Evolutionary conservation across 306 rosid genomes (phyloP), one percentile per base, ranked within the genome.

Genomic region (Alnus glutinosa): DNA sequence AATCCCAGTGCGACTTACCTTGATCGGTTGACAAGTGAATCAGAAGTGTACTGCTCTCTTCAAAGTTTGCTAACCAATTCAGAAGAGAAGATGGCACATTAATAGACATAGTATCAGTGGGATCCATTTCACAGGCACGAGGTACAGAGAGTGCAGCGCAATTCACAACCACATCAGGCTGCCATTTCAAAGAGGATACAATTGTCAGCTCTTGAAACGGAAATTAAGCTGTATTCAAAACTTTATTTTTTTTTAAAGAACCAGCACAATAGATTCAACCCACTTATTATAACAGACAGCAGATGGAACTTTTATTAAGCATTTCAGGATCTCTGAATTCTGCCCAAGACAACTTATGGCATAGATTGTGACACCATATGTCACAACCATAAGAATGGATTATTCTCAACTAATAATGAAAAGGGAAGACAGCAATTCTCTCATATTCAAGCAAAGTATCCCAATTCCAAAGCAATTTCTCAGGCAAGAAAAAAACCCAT

Each of bases 11-110:
- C 30, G 67, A 76, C 83, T 77, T 82, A 90, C 98, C 98, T 87
- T 95, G 98, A 90, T 95, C 98, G 3, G 98, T 91, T 76, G 98
- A 95, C 81, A 92, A 85, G 83, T 95, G 97, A 78, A 92, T 80
- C 78, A 95, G 85, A 80, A 92, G 88, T 4, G 85, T 84, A 46
- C n/a, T 85, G 19, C 62, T 79, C 55, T 82, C 84, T 79, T 83
- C 73, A 75, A 91, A 90, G 87, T 89, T 86, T 42, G 77, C 86
- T 80, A 92, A 55, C 98, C 98, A 95, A 75, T 83, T 83, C 7
- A 91, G 89, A 78, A 95, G 90, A 78, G 94, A 83, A 55, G 92
- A 85, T 63, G 98, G 98, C 77, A 92, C 97, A 68, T 92, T 95
- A 52, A 92, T 81, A 81, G 93, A 89, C 85, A 85, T 77, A 55